These are phyloP conservation scores for Candida yuanshanica DNA, from an alignment of 805 yeast genomes.

Conservation along the genomic window DNA sequence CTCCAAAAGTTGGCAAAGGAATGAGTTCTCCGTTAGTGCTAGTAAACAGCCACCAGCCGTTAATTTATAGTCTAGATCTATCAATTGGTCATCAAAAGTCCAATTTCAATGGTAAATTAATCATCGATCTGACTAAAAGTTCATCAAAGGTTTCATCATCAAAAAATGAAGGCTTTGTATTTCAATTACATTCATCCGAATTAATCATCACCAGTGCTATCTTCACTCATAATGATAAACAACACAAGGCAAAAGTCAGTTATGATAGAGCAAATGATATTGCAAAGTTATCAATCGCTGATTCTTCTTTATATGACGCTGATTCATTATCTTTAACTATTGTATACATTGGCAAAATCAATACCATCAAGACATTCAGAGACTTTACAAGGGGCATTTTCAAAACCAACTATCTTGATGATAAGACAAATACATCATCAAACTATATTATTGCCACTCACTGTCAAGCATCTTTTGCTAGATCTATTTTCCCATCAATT, in stretches of 20 bases:
- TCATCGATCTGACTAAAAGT: constrained; percentile 24
- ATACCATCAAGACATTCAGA: constrained; percentile 31
- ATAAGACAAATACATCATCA: constrained; percentile 41
- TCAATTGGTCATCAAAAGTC: constrained; percentile 38
- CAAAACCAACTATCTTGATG: constrained; percentile 57
- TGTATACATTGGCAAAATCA: constrained; percentile 17
- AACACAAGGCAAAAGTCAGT: constrained; percentile 32
- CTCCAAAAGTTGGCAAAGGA: too few relatives aligned
- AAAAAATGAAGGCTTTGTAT: constrained; percentile 15
- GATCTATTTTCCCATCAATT: constrained; percentile 59
- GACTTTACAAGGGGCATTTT: constrained; percentile 63
- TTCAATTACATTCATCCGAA: constrained; percentile 31
- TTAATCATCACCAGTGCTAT: constrained; percentile 23
- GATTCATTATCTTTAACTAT: constrained; percentile 6
- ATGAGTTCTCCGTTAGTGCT: constrained; percentile 9
- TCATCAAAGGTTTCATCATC: background rate
- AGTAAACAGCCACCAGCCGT: constrained; percentile 25
- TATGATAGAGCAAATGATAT: constrained; percentile 26
- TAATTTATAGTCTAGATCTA: constrained; percentile 32
- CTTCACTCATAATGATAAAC: constrained; percentile 12
- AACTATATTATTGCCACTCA: constrained; percentile 62
- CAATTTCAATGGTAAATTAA: constrained; percentile 40
- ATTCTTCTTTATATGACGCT: constrained; percentile 6
- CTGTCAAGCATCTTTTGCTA: constrained; percentile 62
- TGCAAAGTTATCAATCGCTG: constrained; percentile 16